Evolutionary conservation across 2,329 filamentous ascomycete genomes (phyloP).

Genomic region (Trichoderma sp.): DNA sequence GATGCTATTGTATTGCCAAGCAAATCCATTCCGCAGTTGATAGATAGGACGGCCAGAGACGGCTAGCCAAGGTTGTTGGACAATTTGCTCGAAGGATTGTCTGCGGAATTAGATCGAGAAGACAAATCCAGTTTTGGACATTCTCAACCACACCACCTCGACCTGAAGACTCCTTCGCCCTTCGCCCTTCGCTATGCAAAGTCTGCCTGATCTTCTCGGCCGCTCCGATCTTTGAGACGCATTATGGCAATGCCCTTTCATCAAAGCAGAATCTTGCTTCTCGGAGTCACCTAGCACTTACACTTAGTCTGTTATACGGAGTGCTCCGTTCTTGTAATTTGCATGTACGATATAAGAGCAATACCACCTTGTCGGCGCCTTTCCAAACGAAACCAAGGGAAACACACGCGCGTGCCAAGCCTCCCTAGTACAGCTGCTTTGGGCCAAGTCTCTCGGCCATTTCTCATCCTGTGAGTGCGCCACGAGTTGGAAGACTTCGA

Average conservation of each 20-base stretch:
- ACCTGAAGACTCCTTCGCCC: not conserved
- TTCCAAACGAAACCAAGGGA: not conserved
- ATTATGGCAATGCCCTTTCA: not conserved
- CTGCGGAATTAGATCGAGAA: conserved; percentile 9
- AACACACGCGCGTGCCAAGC: not conserved
- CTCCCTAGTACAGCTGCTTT: conserved; percentile 16
- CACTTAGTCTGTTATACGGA: not conserved
- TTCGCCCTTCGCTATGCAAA: not conserved
- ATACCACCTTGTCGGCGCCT: not conserved
- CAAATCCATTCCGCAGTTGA: not conserved
- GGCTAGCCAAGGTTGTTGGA: conserved; percentile 4
- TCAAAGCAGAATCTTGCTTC: not conserved
- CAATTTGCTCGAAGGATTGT: conserved; percentile 2
- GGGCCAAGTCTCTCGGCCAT: conserved; percentile 19
- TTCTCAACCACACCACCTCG: not conserved
- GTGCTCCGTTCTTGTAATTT: not conserved
- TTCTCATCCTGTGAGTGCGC: conserved; percentile 19
- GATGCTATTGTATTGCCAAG: not conserved
- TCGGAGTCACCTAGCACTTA: not conserved
- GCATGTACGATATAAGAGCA: conserved; percentile 10
- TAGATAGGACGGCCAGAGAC: not conserved
- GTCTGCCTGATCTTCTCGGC: not conserved
- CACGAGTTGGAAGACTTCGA: conserved; percentile 22
- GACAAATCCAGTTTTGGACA: not conserved
- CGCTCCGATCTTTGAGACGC: not conserved